phyloP scores from a whole-genome alignment of 352 stramenopile genomes.

The Pythium coloratum region DNA sequence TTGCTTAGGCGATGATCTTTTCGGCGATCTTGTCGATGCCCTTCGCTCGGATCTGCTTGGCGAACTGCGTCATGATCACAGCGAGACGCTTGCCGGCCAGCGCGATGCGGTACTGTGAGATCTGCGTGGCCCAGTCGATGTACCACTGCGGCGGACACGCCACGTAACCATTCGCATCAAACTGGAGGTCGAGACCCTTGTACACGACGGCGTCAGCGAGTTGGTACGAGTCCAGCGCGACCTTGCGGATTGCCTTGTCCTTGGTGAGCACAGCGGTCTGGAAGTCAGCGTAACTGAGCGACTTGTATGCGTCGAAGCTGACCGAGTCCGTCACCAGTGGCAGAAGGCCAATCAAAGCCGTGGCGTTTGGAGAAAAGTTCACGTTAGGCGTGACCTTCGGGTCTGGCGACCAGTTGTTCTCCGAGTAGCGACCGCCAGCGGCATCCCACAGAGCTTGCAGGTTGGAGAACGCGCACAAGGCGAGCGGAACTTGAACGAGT shows the following conservation, averaged over 20 bases:
- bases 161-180: slow-evolving; percentile 29
- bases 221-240: slow-evolving; percentile 33
- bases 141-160: slow-evolving; percentile 25
- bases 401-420: slow-evolving; percentile 52
- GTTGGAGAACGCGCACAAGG: slow-evolving; percentile 58
- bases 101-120: slow-evolving; percentile 25
- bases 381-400: slow-evolving; percentile 14
- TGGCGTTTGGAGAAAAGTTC: slow-evolving; percentile 38
- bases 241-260: slow-evolving; percentile 21
- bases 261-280: slow-evolving; percentile 18
- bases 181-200: slow-evolving; percentile 25
- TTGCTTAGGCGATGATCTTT: background rate
- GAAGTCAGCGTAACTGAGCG: slow-evolving; percentile 20
- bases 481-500: background rate
- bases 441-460: slow-evolving; percentile 66
- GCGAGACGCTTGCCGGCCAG: slow-evolving; percentile 32
- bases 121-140: slow-evolving; percentile 23
- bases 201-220: slow-evolving; percentile 28
- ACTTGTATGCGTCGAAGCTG: slow-evolving; percentile 18
- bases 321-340: slow-evolving; percentile 19
- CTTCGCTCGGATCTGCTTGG: slow-evolving; percentile 22
- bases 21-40: slow-evolving; percentile 8
- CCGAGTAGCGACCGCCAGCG: slow-evolving; percentile 44
- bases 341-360: slow-evolving; percentile 35
- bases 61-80: slow-evolving; percentile 33